Evolutionary conservation across 2,329 filamentous ascomycete genomes (phyloP).

Genomic region (Penicillium fuscoglaucum): DNA sequence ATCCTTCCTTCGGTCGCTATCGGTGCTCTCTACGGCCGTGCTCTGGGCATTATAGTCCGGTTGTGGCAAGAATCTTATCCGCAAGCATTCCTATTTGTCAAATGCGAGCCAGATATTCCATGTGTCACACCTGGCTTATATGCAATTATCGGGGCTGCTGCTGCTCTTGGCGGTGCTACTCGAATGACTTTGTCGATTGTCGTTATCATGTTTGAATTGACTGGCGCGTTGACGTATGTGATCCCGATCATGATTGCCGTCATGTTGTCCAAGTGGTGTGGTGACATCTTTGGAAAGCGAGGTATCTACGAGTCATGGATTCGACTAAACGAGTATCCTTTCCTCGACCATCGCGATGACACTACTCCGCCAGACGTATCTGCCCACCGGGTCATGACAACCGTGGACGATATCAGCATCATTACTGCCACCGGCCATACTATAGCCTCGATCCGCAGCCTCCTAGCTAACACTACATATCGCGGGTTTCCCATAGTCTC

Average conservation of each 20-base stretch:
- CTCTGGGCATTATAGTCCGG: conserved; percentile 84
- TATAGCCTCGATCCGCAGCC: conserved; percentile 68
- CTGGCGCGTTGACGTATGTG: conserved; percentile 91
- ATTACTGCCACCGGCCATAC: conserved; percentile 87
- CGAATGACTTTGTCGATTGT: conserved; percentile 98
- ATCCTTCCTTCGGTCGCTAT: conserved; percentile 96
- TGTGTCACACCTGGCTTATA: conserved; percentile 96
- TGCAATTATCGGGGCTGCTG: conserved; percentile 91
- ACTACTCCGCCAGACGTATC: conserved; percentile 75
- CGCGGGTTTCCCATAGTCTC: conserved; percentile 90
- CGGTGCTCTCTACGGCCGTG: conserved; percentile 84
- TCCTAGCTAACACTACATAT: conserved; percentile 74
- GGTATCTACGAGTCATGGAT: conserved; percentile 99
- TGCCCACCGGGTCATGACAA: conserved; percentile 87
- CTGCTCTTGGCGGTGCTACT: conserved; percentile 89
- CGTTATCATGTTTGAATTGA: conserved; percentile 99
- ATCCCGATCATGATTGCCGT: conserved; percentile 98
- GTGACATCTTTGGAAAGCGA: conserved; percentile 86
- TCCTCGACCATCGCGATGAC: conserved; percentile 88
- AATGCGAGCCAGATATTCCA: conserved; percentile 79
- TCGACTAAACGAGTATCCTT: conserved; percentile 91
- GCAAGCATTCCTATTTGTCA: conserved; percentile 71
- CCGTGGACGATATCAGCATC: conserved; percentile 83
- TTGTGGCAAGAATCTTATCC: conserved; percentile 81
- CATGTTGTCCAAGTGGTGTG: conserved; percentile 98